A percentile compares a stretch with the other conserved stretches of the same genome.
phyloP scores from a whole-genome alignment of 2,329 filamentous ascomycete species.

The Aspergillus vadensis region DNA sequence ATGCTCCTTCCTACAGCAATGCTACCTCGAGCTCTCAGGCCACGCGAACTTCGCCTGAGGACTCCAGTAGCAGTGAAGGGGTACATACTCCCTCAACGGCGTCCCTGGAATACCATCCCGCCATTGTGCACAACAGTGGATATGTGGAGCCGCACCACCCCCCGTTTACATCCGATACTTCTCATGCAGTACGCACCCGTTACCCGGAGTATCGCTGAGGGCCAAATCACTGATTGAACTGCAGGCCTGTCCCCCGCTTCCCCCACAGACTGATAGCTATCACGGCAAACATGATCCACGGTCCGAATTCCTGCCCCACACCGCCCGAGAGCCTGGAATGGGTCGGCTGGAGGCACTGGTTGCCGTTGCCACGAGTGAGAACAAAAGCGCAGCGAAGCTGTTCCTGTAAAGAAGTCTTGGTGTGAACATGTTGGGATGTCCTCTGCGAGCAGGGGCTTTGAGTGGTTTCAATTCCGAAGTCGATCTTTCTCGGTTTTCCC shows the following conservation, averaged over 20 bases:
- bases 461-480: not conserved
- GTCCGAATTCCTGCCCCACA: slow-evolving; percentile 31
- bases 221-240: slow-evolving; percentile 33
- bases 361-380: slow-evolving; percentile 53
- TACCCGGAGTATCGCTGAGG: slow-evolving; percentile 27
- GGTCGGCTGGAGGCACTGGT: slow-evolving; percentile 54
- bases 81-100: slow-evolving; percentile 51
- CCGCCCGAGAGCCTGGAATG: slow-evolving; percentile 42
- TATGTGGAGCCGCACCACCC: slow-evolving; percentile 49
- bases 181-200: slow-evolving; percentile 44
- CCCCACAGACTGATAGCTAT: slow-evolving; percentile 34
- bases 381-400: slow-evolving; percentile 39
- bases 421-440: not conserved
- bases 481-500: slow-evolving; percentile 6
- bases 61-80: slow-evolving; percentile 53
- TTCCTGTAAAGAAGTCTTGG: slow-evolving; percentile 26
- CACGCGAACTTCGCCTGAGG: slow-evolving; percentile 49
- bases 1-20: slow-evolving; percentile 27
- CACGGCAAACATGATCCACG: slow-evolving; percentile 31
- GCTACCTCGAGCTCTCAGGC: slow-evolving; percentile 32
- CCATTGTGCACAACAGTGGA: slow-evolving; percentile 52
- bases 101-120: slow-evolving; percentile 51
- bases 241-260: slow-evolving; percentile 37
- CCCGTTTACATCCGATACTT: slow-evolving; percentile 36
- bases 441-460: not conserved